Conservation (phyloP, 306 rosid genomes). For the Sesbania bispinosa region DNA sequence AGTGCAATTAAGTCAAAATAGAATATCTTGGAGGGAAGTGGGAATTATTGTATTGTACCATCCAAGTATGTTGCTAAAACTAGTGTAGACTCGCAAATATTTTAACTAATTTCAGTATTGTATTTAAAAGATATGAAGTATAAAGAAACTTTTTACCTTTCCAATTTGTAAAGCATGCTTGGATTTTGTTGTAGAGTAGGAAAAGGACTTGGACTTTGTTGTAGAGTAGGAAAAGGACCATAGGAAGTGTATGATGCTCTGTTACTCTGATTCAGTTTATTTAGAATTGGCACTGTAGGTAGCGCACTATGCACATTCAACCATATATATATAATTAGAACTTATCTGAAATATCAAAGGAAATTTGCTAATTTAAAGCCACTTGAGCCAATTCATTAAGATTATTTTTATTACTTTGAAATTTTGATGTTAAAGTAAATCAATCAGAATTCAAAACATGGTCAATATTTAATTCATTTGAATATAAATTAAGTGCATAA, state of each 20-base stretch:
- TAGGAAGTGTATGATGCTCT: not conserved
- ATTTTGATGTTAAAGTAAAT: not conserved
- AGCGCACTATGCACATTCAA: not conserved
- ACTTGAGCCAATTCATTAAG: no score
- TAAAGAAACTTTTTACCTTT: not conserved
- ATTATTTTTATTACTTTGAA: not conserved
- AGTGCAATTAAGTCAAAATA: no score
- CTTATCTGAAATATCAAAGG: not conserved
- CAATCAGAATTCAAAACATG: not conserved
- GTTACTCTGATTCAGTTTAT: not conserved
- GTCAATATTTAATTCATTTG: not conserved
- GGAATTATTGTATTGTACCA: not conserved
- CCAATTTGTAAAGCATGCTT: not conserved
- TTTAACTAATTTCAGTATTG: not conserved
- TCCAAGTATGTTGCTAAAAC: no score
- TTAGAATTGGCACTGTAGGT: not conserved
- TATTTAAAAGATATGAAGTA: not conserved
- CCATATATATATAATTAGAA: not conserved
- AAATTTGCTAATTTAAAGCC: not conserved
- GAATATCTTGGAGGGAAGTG: no score
- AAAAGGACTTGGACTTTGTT: not conserved
- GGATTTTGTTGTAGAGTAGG: no score
- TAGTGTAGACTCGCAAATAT: not conserved
- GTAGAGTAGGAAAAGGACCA: not conserved
- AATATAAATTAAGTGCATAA: not conserved